phyloP scores from a whole-genome alignment of 164 flowering plant species.

The Vitis amurensis region DNA sequence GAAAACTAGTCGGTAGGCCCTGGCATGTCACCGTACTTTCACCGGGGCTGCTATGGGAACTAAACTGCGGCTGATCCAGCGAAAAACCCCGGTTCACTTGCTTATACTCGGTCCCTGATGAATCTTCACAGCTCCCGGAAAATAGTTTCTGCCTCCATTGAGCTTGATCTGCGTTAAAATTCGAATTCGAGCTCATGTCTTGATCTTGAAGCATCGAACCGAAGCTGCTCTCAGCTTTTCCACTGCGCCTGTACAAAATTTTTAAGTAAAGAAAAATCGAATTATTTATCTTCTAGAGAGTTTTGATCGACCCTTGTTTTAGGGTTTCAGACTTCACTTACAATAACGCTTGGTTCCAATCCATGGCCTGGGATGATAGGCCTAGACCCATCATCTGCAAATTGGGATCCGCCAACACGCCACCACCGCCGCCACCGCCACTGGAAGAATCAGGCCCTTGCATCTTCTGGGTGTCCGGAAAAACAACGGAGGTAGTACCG shows the following conservation, averaged over 20 bases:
- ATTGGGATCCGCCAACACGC: conserved; percentile 17
- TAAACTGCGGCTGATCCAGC: conserved; percentile 38
- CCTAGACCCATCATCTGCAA: conserved; percentile 62
- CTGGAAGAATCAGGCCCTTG: conserved; percentile 2
- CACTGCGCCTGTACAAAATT: conserved; percentile 30
- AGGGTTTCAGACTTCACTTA: conserved; percentile 20
- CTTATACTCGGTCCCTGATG: conserved; percentile 20
- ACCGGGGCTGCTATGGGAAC: conserved; percentile 33
- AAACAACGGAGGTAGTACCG: conserved; percentile 14
- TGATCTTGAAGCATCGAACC: conserved; percentile 54
- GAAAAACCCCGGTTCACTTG: conserved; percentile 36
- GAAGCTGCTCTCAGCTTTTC: conserved; percentile 45
- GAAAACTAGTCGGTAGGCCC: conserved; percentile 23
- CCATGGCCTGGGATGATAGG: conserved; percentile 46
- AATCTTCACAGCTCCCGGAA: conserved; percentile 17
- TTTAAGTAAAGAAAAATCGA: neutral
- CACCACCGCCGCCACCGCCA: neutral
- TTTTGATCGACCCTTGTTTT: no score
- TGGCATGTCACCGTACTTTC: conserved; percentile 34
- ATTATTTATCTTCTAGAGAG: no score
- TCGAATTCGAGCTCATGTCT: conserved; percentile 11
- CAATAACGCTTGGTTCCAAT: conserved; percentile 57
- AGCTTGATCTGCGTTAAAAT: conserved; percentile 33
- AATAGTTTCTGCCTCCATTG: conserved; percentile 41
- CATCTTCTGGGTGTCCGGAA: conserved; percentile 22